Conservation (phyloP, 306 rosid species). For the Canavalia ensiformis region DNA sequence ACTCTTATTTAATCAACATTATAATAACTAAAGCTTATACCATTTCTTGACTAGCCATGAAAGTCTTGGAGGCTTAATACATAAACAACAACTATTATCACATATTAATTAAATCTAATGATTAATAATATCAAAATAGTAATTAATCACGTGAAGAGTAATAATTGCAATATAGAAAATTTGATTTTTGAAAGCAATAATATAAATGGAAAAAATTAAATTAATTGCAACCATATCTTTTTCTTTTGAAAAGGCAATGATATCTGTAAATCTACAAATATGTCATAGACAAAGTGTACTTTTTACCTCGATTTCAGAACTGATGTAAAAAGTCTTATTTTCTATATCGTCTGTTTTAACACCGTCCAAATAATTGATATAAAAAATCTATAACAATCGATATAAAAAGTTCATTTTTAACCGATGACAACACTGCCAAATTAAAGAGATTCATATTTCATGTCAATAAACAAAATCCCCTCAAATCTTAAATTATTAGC, state of each 20-base stretch:
- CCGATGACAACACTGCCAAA: background rate
- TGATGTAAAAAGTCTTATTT: too few species aligned
- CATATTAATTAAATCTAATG: slow-evolving; percentile 9
- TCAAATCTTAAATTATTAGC: background rate
- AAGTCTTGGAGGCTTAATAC: slow-evolving; percentile 5
- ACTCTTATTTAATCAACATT: background rate
- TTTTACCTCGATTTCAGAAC: too few species aligned
- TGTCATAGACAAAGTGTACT: background rate
- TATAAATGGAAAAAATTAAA: slow-evolving; percentile 11
- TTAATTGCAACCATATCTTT: background rate
- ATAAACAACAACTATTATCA: background rate
- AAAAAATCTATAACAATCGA: too few species aligned
- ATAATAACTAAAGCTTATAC: background rate
- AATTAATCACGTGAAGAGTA: background rate
- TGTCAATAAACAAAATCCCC: background rate
- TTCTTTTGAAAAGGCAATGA: too few species aligned
- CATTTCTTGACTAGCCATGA: background rate
- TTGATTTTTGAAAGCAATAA: background rate
- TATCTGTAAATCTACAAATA: background rate
- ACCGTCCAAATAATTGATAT: too few species aligned
- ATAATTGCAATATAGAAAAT: background rate
- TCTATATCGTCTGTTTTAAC: too few species aligned
- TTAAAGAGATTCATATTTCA: background rate
- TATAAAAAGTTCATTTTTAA: too few species aligned
- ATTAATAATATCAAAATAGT: background rate